Base-by-base conservation (phyloP, 192 early-diverging fungal genomes). In the Piromyces sp. region DNA sequence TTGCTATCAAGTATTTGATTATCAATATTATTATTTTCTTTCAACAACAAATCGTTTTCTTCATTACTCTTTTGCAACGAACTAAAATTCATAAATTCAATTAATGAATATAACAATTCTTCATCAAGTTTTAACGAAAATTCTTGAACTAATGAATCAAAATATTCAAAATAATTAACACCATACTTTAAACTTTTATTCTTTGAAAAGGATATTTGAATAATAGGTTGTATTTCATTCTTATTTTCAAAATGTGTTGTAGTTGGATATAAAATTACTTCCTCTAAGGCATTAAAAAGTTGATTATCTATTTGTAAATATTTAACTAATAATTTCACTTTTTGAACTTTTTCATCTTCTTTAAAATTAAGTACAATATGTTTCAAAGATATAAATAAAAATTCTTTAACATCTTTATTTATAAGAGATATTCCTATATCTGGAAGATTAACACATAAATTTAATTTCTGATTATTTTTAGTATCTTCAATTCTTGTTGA, bases 201-300 rank as follows among this genome's bases (percentile, higher is more conserved):
- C 28, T 93, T 90, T 30, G 94, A 95, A 1, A 96, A 84, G 1
- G 95, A 94, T 40, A 88, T 89, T 83, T 92, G 92, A 37, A 94
- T 87, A 78, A 88, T 94, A 5, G 84, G 85, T 22, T 87, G 79
- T 0, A 83, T 85, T 17, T 91, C 92, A 40, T 92, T 91, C 22
- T 85, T 85, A 42, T 94, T 92, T 82, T 94, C 94, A 12, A 94
- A 93, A 9, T 33, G 31, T 6, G 31, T 85, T 36, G 93, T 91
- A 3, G 95, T 95, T 28, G 98, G 98, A 82, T 97, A 98, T 14
- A 99, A 83, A n/a, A 98, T 90, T 38, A 99, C 97, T 0, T 96
- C 96, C 58, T 93, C 95, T 11, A 94, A 83, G 2, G 93, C 91
- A 42, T 93, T 95, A 80, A 93, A 93, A 5, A 97, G 86, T 85